Evolutionary conservation across 164 flowering plant species (phyloP).

Genomic region (Paratinospora sagittata): DNA sequence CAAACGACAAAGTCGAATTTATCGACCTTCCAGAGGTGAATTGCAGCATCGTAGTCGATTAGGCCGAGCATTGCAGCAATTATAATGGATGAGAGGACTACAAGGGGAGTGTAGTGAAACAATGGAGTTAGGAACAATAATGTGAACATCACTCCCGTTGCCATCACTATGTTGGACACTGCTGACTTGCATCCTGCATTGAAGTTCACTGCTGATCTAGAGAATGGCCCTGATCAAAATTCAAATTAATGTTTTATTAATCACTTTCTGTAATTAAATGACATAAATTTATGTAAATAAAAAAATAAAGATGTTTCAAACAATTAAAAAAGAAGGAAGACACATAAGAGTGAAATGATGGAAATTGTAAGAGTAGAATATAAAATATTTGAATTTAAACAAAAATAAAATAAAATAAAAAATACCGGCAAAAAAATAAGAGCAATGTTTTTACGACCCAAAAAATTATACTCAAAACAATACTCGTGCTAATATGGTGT

Average conservation of each 20-base stretch:
- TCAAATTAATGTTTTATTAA: not conserved
- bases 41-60: conserved; percentile 54
- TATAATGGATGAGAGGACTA: conserved; percentile 65
- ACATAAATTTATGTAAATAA: too few species aligned
- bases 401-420: too few species aligned
- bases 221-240: conserved; percentile 58
- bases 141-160: conserved; percentile 57
- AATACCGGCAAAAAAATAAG: too few species aligned
- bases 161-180: conserved; percentile 76
- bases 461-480: too few species aligned
- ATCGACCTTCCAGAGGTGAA: conserved; percentile 62
- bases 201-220: conserved; percentile 69
- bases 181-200: conserved; percentile 80
- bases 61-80: conserved; percentile 68
- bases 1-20: conserved; percentile 62
- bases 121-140: conserved; percentile 57
- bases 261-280: too few species aligned
- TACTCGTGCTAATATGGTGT: too few species aligned
- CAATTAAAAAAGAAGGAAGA: too few species aligned
- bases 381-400: too few species aligned
- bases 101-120: conserved; percentile 76
- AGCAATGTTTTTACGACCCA: too few species aligned
- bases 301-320: too few species aligned
- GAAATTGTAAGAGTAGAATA: too few species aligned
- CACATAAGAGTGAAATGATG: too few species aligned